These are phyloP conservation scores for Alternaria sp. DNA, from an alignment of 2,329 filamentous ascomycete genomes.

Conservation along the genomic window DNA sequence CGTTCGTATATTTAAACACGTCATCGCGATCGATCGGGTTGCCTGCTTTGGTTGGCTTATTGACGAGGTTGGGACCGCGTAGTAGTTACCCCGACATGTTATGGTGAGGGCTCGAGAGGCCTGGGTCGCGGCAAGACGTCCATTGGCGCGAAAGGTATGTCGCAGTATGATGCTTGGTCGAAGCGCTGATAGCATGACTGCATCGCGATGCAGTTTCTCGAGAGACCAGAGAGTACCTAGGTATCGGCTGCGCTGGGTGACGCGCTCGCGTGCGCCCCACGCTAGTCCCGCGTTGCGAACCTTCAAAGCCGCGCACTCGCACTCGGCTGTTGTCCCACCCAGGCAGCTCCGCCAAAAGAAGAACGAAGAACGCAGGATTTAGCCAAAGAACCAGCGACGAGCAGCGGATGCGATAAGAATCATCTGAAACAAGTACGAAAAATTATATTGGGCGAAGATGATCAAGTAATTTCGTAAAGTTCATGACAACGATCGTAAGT, in stretches of 20 bases:
- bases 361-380: background rate
- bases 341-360: background rate
- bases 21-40: constrained; percentile 22
- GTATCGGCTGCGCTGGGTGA: background rate
- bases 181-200: background rate
- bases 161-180: background rate
- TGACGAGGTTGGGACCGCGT: background rate
- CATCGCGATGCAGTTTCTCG: background rate
- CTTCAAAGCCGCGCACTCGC: background rate
- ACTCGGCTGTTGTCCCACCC: background rate
- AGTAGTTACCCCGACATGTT: background rate
- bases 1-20: constrained; percentile 36
- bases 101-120: constrained; percentile 2
- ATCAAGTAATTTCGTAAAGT: fast-evolving
- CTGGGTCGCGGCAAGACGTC: background rate
- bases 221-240: fast-evolving
- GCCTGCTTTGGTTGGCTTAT: constrained; percentile 1
- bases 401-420: fast-evolving
- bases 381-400: fast-evolving
- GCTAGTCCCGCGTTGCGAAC: background rate
- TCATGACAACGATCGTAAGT: background rate
- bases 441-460: fast-evolving
- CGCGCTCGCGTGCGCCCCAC: background rate
- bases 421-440: fast-evolving
- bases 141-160: fast-evolving